Conservation (phyloP, 2,329 filamentous ascomycete genomes). For the Arthrinium puccinioides region DNA sequence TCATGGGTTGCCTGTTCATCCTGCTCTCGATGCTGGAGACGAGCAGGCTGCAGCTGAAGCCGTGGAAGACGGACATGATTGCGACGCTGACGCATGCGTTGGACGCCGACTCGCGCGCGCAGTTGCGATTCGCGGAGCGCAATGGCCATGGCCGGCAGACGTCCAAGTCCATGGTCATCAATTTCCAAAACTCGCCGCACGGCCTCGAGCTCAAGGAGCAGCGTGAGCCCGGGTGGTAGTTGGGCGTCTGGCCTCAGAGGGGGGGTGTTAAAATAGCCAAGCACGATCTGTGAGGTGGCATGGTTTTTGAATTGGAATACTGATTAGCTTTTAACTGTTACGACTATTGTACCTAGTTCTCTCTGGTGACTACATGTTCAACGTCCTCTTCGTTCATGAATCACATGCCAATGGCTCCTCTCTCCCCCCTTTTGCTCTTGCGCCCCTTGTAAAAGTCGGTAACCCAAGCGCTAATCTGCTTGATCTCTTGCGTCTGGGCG, state of each 20-base stretch:
- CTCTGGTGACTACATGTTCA: no score
- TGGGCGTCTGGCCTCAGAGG: no score
- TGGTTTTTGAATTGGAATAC: no score
- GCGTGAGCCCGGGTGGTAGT: no score
- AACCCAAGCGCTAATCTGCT: slow-evolving; percentile 46
- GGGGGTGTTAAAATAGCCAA: no score
- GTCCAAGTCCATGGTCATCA: slow-evolving; percentile 7
- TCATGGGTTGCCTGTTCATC: neutral
- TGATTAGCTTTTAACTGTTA: no score
- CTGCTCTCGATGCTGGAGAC: slow-evolving; percentile 7
- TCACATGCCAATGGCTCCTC: no score
- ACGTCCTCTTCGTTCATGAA: no score
- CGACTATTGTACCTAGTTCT: no score
- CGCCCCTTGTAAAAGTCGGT: slow-evolving; percentile 32
- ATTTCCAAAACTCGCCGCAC: slow-evolving; percentile 9
- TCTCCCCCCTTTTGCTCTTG: neutral
- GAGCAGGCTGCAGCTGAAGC: slow-evolving; percentile 6
- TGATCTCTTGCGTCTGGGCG: slow-evolving; percentile 39
- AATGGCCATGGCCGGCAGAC: slow-evolving; percentile 9
- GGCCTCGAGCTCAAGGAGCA: slow-evolving; percentile 11
- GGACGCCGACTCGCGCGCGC: slow-evolving; percentile 11
- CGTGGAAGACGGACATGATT: slow-evolving; percentile 14
- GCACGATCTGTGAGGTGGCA: no score
- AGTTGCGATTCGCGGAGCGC: slow-evolving; percentile 10
- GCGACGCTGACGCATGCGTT: slow-evolving; percentile 13